These are phyloP conservation scores for Penicillium polonicum DNA, from an alignment of 2,329 filamentous ascomycete genomes.

Conservation along the genomic window DNA sequence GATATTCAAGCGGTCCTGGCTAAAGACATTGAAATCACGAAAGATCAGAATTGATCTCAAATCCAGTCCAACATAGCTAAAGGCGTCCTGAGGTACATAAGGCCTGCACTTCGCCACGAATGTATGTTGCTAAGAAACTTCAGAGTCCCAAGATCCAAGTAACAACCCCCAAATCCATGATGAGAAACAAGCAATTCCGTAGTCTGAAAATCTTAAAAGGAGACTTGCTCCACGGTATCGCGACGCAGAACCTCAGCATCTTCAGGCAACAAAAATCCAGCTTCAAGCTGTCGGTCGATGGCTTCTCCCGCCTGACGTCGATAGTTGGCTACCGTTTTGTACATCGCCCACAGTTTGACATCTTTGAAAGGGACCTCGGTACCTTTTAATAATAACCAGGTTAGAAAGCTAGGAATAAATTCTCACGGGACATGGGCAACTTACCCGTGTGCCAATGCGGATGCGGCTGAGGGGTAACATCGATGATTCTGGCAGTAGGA, in stretches of 20 bases:
- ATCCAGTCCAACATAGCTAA: neutral
- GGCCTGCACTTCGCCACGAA: neutral
- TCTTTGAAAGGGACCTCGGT: neutral
- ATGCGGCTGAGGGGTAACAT: neutral
- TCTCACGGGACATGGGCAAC: neutral
- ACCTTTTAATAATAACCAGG: neutral
- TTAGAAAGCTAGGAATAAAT: neutral
- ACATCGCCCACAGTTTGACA: neutral
- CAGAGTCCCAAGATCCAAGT: neutral
- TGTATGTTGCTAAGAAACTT: neutral
- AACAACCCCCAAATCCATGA: neutral
- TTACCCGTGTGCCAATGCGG: conserved; percentile 4
- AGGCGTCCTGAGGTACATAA: neutral
- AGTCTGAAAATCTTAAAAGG: neutral
- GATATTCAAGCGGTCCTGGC: neutral
- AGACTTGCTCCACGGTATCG: conserved; percentile 2
- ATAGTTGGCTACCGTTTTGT: conserved; percentile 1
- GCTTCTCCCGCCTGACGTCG: neutral
- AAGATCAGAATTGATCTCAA: neutral
- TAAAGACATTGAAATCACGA: neutral
- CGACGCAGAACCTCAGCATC: neutral
- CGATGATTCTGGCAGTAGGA: neutral
- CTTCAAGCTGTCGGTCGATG: neutral
- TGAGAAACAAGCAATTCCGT: neutral
- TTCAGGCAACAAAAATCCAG: neutral